phyloP scores from a whole-genome alignment of 1,284 basidiomycete species.

The Cutaneotrichosporon arboriforme region DNA sequence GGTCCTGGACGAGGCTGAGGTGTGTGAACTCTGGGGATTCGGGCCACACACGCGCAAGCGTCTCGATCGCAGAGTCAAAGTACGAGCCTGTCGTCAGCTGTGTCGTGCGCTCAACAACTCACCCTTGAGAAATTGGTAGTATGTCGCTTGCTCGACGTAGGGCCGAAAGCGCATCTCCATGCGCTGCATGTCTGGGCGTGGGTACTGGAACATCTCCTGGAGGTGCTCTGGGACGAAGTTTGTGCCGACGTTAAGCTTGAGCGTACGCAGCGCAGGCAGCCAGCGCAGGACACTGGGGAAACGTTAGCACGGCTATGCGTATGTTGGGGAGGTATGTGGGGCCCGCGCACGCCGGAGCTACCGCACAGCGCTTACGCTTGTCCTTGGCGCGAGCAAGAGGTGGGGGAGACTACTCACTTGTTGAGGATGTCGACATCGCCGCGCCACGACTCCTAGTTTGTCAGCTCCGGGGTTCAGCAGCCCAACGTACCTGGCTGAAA shows the following conservation, averaged over 20 bases:
- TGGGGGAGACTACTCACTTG: slow-evolving; percentile 30
- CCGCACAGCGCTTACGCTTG: neutral
- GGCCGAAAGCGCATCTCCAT: slow-evolving; percentile 48
- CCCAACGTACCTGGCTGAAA: slow-evolving; percentile 23
- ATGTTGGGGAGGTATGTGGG: neutral
- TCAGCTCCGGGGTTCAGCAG: neutral
- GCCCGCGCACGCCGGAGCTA: neutral
- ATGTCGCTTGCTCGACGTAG: slow-evolving; percentile 47
- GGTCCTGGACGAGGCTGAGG: slow-evolving; percentile 46
- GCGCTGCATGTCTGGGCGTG: slow-evolving; percentile 31
- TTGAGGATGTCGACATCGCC: slow-evolving; percentile 48
- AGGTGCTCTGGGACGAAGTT: slow-evolving; percentile 50
- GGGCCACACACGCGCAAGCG: slow-evolving; percentile 40
- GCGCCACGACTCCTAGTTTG: slow-evolving; percentile 37
- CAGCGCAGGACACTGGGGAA: slow-evolving; percentile 36
- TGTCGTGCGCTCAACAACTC: slow-evolving; percentile 1
- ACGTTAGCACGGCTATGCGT: neutral
- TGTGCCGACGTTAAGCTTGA: slow-evolving; percentile 47
- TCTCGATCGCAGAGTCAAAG: slow-evolving; percentile 48
- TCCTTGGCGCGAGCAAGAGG: neutral
- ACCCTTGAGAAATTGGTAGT: slow-evolving; percentile 49
- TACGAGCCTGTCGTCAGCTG: slow-evolving; percentile 38
- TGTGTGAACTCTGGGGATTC: slow-evolving; percentile 49
- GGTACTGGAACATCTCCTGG: slow-evolving; percentile 43
- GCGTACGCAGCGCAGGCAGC: slow-evolving; percentile 30